Evolutionary conservation across 371 early-diverging fungal species (phyloP), one percentile per base, ranked within the genome.

Genomic region (Rhizopus delemar): DNA sequence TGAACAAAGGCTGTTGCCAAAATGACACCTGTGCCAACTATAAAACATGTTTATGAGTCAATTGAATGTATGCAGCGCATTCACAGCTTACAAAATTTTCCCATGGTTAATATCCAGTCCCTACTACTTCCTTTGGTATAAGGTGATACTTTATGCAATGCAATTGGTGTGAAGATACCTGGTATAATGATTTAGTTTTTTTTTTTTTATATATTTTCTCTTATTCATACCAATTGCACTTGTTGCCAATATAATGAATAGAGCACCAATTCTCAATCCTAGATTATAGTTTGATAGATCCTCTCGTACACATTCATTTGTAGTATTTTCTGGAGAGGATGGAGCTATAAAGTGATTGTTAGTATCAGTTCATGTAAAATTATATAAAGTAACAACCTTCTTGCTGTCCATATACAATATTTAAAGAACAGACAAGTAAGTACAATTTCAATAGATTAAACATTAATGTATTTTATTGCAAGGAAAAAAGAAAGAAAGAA

Each of bases 1-100:
- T 80, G 81, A 32, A 80, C 65, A 49, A 75, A 80, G 3, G 78
- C 81, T 8, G 77, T 77, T 1, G 81, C 71, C 12, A 80, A 49
- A 41, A 80, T 74, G 5, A 80, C 73, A 46, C 80, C 80, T 6
- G 74, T 74, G 29, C 80, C 80, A 45, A 77, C 75, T 71, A 64
- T 51, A 8, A 50, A 33, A 28, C 51, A 35, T 28, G 16, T 46
- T 12, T 13, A 53, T 13, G 8, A 34, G 29, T 48, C n/a, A 41
- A 36, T 36, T 13, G 13, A 22, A 29, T 43, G 43, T 33, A 28
- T 32, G 22, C 32, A 53, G 28, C 12, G 13, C 8, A 33, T 12
- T 8, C 36, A n/a, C 5, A 4, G 70, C 76, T 70, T 74, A 78
- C 79, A 79, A 50, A 79, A 79, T 51, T 74, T 73, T 46, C 69